Evolutionary conservation across 1,284 basidiomycete genomes (phyloP), one percentile per base, ranked within the genome.

Genomic region (Microbotryum scabiosae): DNA sequence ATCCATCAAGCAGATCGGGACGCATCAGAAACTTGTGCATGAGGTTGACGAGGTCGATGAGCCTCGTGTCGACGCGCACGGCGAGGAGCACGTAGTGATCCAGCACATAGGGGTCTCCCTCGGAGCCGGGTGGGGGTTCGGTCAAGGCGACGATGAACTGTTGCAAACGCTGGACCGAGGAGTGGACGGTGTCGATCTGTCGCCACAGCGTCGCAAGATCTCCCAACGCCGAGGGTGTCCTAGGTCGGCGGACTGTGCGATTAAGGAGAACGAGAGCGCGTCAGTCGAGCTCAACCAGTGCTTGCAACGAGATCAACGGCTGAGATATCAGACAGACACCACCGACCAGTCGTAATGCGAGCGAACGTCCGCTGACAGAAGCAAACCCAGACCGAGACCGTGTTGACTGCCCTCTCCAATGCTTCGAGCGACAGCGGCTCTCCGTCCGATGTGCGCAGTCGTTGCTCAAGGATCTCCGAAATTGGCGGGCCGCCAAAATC

Each of bases 61-160:
- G 62, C 23, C 32, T 47, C 28, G 57, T 55, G 45, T 66, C 65
- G 32, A 56, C 59, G 14, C 59, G 60, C 2, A 66, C 62, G 20
- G 59, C 56, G 56, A 66, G 59, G 25, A 66, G 62, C 43, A 65
- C 60, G 28, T 55, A 54, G 45, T 65, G 64, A 43, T 65, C 61
- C 41, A 60, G 44, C 5, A 51, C 56, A 49, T 63, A 58, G 12
- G 64, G 56, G 23, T 56, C 59, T 49, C 54, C 46, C 4, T 21
- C 45, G 20, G 28, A 23, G 47, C 52, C 58, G 5, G 49, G 12
- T 3, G 46, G 46, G 7, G 57, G 50, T 14, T 25, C 43, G 1
- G 54, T 46, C 5, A 65, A 44, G n/a, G 49, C 43, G 41, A 65
- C 64, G 43, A 65, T 58, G 20, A 57, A 58, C 25, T 65, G 64